Evolutionary conservation across 202 grass and related monocot genomes (phyloP).

Genomic region (Carex arenaria): DNA sequence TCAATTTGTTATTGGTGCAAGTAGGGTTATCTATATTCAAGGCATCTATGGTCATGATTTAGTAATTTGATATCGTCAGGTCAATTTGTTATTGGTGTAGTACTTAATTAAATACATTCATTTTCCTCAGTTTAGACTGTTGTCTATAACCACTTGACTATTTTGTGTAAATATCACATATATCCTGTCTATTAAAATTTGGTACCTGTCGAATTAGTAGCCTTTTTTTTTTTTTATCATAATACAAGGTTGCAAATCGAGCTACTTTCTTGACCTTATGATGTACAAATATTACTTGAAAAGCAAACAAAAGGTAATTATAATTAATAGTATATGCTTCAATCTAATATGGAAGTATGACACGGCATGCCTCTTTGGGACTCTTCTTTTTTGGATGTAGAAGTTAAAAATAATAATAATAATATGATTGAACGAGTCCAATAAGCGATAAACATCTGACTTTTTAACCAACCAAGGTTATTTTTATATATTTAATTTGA

Average conservation of each 20-base stretch:
- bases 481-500: not conserved
- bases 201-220: not conserved
- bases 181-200: not conserved
- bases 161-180: not conserved
- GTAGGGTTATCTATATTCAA: not conserved
- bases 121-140: not conserved
- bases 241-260: not conserved
- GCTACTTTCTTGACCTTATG: not conserved
- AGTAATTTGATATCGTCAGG: no score
- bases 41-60: no score
- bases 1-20: conserved; percentile 3
- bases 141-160: not conserved
- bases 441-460: not conserved
- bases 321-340: not conserved
- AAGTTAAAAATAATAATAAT: not conserved
- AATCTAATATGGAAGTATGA: not conserved
- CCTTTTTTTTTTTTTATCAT: not conserved
- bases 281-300: not conserved
- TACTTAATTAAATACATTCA: not conserved
- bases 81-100: not conserved
- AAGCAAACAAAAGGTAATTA: not conserved
- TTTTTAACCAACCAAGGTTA: not conserved
- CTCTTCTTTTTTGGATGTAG: not conserved
- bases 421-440: not conserved
- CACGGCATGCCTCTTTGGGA: not conserved